Evolutionary conservation across 805 yeast genomes (phyloP), one percentile per base, ranked within the genome.

Genomic region (Pichia manshurica): DNA sequence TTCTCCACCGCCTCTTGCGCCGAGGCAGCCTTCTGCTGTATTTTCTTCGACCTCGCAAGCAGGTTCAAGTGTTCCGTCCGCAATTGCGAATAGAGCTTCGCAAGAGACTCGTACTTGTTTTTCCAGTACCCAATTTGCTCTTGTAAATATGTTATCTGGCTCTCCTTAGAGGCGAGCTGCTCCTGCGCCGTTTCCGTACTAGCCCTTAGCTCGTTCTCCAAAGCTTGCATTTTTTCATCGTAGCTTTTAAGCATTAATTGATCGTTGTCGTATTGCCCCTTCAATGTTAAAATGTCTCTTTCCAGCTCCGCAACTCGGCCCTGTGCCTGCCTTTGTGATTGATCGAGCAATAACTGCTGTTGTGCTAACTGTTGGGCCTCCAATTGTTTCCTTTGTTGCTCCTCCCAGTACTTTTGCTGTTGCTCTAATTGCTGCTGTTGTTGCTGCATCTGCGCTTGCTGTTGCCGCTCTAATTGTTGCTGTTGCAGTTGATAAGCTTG

Each of bases 161-260:
- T 93, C 55, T 86, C 88, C 57, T 85, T 87, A 5, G 89, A 75
- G 2, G 79, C 79, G 35, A 87, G 65, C 64, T 87, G 95, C 59
- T 81, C 84, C 32, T 79, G 74, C 0, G 90, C 84, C 35, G 84
- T 77, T 52, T 75, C 72, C 46, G 81, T 78, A 41, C 84, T 71
- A 44, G 75, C 77, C 15, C 62, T 57, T 50, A 88, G 69, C 58
- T 90, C 96, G 36, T 70, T 70, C 66, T 90, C 97, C 52, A 90
- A 73, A 22, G 84, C 78, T 63, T 84, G 84, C 9, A 90, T 96
- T 48, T 95, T 73, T 51, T 81, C 75, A 63, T 90, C 97, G 61
- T 90, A 90, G 63, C 88, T 96, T 62, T 84, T 87, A 46, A 90
- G 73, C 69, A 90, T 70, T 54, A 79, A 72, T 63, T 87, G 96